Base-by-base conservation (phyloP, 352 stramenopile genomes). In the Albugo candida region DNA sequence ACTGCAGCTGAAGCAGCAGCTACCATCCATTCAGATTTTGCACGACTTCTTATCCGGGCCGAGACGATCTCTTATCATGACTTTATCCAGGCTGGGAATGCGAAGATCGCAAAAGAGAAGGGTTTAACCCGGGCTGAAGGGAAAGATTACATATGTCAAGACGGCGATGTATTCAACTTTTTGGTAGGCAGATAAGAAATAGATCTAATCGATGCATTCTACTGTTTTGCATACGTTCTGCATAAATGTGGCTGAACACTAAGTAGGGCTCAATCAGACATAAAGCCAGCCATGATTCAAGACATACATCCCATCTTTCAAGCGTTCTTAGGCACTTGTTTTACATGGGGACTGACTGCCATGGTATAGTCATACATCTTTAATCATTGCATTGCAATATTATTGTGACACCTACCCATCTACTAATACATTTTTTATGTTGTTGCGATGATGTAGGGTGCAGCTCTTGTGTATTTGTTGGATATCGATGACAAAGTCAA, bases 91-190 rank as follows among this genome's bases (percentile, higher is more conserved):
- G 72, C 77, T 36, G 94, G 94, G 3, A 88, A 68, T 60, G 95
- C 98, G 68, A 85, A 93, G 53, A 78, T 71, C 27, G 89, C 88
- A 2, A 98, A 98, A 67, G 82, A 94, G 41, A 69, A 82, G 50
- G 95, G 95, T 13, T 64, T 94, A 42, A 41, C 98, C 44, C 70
- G 94, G 38, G 80, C 80, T 41, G 94, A 99, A 69, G 95, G 95
- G 39, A 98, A 98, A 61, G 93, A 98, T 10, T 99, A 99, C 65
- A 63, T 97, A 44, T 94, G 97, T 43, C 73, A 97, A 59, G 93
- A 98, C 57, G 94, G 93, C 44, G 95, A 99, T 65, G 87, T 99
- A 27, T 97, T 98, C 56, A 83, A 98, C 49, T 99, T 99, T 65
- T 69, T 88, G 27, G 69, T 92, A 14, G 55, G 74, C 56, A 70